Conservation (phyloP, 495 filamentous ascomycete species). For the Elaphomyces granulatus region DNA sequence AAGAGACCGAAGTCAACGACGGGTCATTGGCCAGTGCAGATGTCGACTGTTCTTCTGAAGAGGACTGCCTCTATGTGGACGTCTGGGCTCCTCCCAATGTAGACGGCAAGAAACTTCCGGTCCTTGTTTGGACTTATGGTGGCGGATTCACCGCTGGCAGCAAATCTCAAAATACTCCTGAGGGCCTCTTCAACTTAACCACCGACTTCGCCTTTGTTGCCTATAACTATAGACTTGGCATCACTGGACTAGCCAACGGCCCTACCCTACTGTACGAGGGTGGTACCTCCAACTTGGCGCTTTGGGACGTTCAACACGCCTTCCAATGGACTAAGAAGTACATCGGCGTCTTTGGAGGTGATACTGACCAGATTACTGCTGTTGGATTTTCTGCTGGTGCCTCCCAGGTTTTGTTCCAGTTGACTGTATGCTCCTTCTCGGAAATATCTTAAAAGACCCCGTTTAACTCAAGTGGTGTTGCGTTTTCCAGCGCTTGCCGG, state of each 20-base stretch:
- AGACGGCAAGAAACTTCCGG: slow-evolving; percentile 32
- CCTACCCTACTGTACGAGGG: slow-evolving; percentile 27
- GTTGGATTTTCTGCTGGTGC: slow-evolving; percentile 30
- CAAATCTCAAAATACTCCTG: slow-evolving; percentile 31
- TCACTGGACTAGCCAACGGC: slow-evolving; percentile 47
- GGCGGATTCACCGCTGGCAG: slow-evolving; percentile 42
- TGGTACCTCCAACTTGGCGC: slow-evolving; percentile 46
- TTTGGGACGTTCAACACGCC: slow-evolving; percentile 53
- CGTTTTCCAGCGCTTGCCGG: too few relatives aligned
- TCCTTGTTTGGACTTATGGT: slow-evolving; percentile 47
- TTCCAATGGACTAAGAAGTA: slow-evolving; percentile 59
- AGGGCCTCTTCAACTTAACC: slow-evolving; percentile 33
- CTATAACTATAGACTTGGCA: too few relatives aligned
- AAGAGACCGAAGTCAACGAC: too few relatives aligned
- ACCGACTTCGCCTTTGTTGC: slow-evolving; percentile 30
- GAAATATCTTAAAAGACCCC: too few relatives aligned
- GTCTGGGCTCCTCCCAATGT: slow-evolving; percentile 32
- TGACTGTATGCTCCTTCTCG: slow-evolving; percentile 12
- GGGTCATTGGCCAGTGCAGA: slow-evolving; percentile 30
- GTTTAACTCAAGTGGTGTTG: too few relatives aligned
- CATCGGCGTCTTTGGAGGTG: slow-evolving; percentile 56
- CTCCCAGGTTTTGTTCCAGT: slow-evolving; percentile 28
- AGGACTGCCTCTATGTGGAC: slow-evolving; percentile 47
- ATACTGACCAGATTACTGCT: slow-evolving; percentile 45
- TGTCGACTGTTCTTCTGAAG: slow-evolving; percentile 32